Percentiles rank a stretch among this genome's conserved stretches.
Evolutionary conservation across 2,329 filamentous ascomycete genomes (phyloP).

Genomic region (Camptophora hylomeconis): DNA sequence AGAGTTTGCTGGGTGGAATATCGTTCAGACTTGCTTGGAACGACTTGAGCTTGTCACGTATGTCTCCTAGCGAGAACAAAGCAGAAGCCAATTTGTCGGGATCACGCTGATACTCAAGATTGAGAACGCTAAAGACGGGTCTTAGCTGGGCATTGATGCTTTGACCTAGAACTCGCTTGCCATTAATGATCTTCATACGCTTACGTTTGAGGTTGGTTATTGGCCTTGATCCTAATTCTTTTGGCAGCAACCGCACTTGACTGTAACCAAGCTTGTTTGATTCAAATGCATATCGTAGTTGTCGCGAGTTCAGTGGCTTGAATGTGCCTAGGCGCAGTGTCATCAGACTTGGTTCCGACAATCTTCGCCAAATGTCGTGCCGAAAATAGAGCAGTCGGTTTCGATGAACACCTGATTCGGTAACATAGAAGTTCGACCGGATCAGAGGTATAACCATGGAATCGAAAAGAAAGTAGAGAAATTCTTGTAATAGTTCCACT

Average conservation of each 20-base stretch:
- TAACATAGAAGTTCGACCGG: conserved; percentile 82
- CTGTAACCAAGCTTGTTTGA: conserved; percentile 60
- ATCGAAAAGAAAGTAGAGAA: conserved; percentile 87
- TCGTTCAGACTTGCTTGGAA: conserved; percentile 46
- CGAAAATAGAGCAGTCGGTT: conserved; percentile 86
- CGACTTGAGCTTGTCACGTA: conserved; percentile 57
- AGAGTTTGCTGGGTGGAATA: conserved; percentile 37
- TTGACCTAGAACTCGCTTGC: conserved; percentile 41
- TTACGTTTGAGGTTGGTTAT: conserved; percentile 76
- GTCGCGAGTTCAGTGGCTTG: conserved; percentile 53
- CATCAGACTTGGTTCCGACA: conserved; percentile 61
- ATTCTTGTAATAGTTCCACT: conserved; percentile 64
- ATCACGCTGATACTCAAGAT: conserved; percentile 54
- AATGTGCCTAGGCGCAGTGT: conserved; percentile 61
- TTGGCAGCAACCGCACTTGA: conserved; percentile 70
- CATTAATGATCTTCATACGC: conserved; percentile 38
- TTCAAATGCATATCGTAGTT: conserved; percentile 45
- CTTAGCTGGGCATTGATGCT: conserved; percentile 60
- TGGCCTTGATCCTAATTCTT: conserved; percentile 60
- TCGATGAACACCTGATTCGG: conserved; percentile 69
- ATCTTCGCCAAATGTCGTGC: conserved; percentile 74
- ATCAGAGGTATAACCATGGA: conserved; percentile 80
- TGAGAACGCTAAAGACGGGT: conserved; percentile 65
- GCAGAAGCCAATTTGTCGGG: conserved; percentile 59
- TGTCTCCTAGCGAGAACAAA: conserved; percentile 67